A percentile compares a stretch with the other conserved stretches of the same genome.
Evolutionary conservation across 148 eudicot genomes (phyloP).

Genomic region (Polygonum aviculare): DNA sequence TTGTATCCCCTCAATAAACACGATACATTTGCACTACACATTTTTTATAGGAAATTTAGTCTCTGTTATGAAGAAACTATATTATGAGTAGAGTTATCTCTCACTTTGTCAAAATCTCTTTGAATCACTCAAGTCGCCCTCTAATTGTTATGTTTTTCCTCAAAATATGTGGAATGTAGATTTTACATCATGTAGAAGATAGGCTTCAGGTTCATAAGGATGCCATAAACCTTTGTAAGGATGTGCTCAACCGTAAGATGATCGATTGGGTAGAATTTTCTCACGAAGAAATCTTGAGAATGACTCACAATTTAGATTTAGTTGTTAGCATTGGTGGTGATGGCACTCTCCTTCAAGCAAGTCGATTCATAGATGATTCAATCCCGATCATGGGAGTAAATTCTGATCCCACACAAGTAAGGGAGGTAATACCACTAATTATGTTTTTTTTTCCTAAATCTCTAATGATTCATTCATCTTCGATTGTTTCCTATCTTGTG

Average conservation of each 20-base stretch:
- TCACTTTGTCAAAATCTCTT: background rate
- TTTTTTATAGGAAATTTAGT: background rate
- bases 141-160: slow-evolving; percentile 4
- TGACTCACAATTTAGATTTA: slow-evolving; percentile 65
- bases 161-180: slow-evolving; percentile 24
- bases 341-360: slow-evolving; percentile 89
- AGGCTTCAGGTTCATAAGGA: slow-evolving; percentile 64
- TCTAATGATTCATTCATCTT: background rate
- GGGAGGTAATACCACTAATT: slow-evolving; percentile 46
- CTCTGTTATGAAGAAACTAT: background rate
- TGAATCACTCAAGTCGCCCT: slow-evolving; percentile 6
- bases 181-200: slow-evolving; percentile 40
- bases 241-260: slow-evolving; percentile 50
- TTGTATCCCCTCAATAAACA: background rate
- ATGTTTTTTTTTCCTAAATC: background rate
- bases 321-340: slow-evolving; percentile 88
- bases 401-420: slow-evolving; percentile 79
- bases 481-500: no score
- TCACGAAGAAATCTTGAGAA: slow-evolving; percentile 39
- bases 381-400: slow-evolving; percentile 86
- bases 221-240: slow-evolving; percentile 63
- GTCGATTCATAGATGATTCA: slow-evolving; percentile 74
- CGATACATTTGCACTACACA: background rate
- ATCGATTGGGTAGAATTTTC: slow-evolving; percentile 51
- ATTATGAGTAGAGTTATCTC: no score